Base-by-base conservation (phyloP, 352 stramenopile genomes). In the Globisporangium iwayamae region DNA sequence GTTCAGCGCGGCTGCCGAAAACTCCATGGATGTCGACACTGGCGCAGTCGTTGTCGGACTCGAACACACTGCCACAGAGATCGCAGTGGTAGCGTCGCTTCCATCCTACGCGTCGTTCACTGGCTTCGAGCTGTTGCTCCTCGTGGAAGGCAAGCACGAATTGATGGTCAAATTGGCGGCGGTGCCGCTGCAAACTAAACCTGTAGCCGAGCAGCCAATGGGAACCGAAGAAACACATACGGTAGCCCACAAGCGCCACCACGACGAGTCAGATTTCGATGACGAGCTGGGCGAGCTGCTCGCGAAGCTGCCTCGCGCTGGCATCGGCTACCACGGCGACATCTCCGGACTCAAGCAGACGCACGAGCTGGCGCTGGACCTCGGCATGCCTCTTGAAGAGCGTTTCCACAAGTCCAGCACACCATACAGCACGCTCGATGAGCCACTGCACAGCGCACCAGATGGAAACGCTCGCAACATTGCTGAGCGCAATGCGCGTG, bases 361-460 rank as follows among this genome's bases (percentile, higher is more conserved):
- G 14, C 68, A 77, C 45, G 71, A 89, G 8, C 69, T 91, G 11
- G 76, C 69, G 2, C 51, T 89, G 9, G 79, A 90, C 32, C 60
- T 75, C 5, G 79, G 63, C 20, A 81, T 65, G 45, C 74, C 81
- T 36, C 69, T 94, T 22, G 75, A 81, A 25, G 70, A 86, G 53
- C 79, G 86, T 0, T 94, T 94, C 61, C 81, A 87, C n/a, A 90
- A 90, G 64, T 92, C 86, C 0, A 90, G 76, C 63, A 90, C 76
- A 11, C 77, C 85, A 14, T 94, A 83, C 66, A 90, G 83, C 60
- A 89, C 83, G 6, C 65, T 94, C 4, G 81, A 92, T 14, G 68
- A 79, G 57, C 73, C 84, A 7, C 62, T 90, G 38, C 69, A 81
- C 34, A 76, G 69, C n/a, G 73, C 67, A 18, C 70, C 66, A 3